Conservation (phyloP, 2,329 filamentous ascomycete genomes). For the Aspergillus sp. region DNA sequence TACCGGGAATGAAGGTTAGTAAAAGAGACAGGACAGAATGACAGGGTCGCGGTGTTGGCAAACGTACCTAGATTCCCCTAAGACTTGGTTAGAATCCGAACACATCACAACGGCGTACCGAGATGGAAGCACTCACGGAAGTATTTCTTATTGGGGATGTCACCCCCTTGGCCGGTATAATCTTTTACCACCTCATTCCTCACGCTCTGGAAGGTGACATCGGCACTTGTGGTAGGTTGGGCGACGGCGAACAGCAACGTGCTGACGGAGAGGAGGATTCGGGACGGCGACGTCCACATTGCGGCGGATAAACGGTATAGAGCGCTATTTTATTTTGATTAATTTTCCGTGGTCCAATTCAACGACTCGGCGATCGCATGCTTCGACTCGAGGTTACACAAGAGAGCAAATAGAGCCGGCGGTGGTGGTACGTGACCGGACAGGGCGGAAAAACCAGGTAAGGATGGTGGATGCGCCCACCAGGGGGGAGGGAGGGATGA, state of each 20-base stretch:
- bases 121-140: slow-evolving; percentile 43
- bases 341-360: neutral
- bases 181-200: slow-evolving; percentile 40
- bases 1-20: slow-evolving; percentile 16
- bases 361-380: slow-evolving; percentile 6
- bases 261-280: slow-evolving; percentile 19
- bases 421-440: neutral
- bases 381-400: slow-evolving; percentile 6
- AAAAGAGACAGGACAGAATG: slow-evolving; percentile 4
- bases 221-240: slow-evolving; percentile 23
- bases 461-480: neutral
- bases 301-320: neutral
- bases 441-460: neutral
- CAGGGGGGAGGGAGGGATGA: neutral
- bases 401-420: slow-evolving; percentile 1
- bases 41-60: neutral
- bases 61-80: slow-evolving; percentile 47
- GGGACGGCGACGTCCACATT: slow-evolving; percentile 20
- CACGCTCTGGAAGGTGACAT: slow-evolving; percentile 46
- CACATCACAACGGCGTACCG: neutral
- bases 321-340: neutral
- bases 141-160: slow-evolving; percentile 47
- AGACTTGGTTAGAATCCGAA: slow-evolving; percentile 4
- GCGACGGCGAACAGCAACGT: slow-evolving; percentile 14
- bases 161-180: slow-evolving; percentile 39